A percentile compares a stretch with the other conserved stretches of the same genome.
These are phyloP conservation scores for Penicillium arizonense DNA, from an alignment of 495 filamentous ascomycete species.

Conservation along the genomic window DNA sequence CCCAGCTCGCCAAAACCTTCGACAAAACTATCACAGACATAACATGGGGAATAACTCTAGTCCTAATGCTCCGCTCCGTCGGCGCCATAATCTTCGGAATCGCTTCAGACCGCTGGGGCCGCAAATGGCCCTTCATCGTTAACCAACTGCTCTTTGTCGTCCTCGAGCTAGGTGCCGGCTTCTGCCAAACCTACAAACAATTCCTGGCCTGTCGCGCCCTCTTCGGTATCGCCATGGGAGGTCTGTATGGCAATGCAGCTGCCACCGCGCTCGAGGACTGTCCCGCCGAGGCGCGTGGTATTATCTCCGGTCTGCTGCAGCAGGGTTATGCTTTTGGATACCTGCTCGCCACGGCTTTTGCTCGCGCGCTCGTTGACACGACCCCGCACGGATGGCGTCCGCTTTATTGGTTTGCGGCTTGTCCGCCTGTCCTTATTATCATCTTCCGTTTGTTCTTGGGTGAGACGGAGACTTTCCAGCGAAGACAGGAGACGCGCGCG, in stretches of 20 bases:
- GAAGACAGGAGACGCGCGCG: constrained; percentile 60
- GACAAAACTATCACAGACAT: constrained; percentile 69
- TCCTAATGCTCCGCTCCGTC: constrained; percentile 82
- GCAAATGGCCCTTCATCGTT: constrained; percentile 85
- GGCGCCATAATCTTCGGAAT: constrained; percentile 90
- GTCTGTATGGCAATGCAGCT: constrained; percentile 83
- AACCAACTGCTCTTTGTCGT: constrained; percentile 82
- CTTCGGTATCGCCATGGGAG: constrained; percentile 90
- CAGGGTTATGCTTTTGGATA: constrained; percentile 91
- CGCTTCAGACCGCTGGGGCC: constrained; percentile 76
- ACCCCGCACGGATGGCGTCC: constrained; percentile 77
- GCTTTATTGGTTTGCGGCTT: constrained; percentile 83
- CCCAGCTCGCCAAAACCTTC: constrained; percentile 65
- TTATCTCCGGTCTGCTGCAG: constrained; percentile 79
- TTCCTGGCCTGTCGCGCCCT: constrained; percentile 80
- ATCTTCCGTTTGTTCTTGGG: constrained; percentile 72
- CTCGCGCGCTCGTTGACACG: constrained; percentile 67
- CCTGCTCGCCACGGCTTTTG: constrained; percentile 74
- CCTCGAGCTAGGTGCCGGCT: constrained; percentile 78
- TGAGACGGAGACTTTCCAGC: constrained; percentile 67
- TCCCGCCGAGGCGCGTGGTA: constrained; percentile 67
- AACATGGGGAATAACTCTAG: constrained; percentile 86
- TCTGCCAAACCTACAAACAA: constrained; percentile 71
- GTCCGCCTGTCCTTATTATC: constrained; percentile 79
- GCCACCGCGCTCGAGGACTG: constrained; percentile 86